Evolutionary conservation across 2,329 filamentous ascomycete genomes (phyloP).

Genomic region (Fusarium sp.): DNA sequence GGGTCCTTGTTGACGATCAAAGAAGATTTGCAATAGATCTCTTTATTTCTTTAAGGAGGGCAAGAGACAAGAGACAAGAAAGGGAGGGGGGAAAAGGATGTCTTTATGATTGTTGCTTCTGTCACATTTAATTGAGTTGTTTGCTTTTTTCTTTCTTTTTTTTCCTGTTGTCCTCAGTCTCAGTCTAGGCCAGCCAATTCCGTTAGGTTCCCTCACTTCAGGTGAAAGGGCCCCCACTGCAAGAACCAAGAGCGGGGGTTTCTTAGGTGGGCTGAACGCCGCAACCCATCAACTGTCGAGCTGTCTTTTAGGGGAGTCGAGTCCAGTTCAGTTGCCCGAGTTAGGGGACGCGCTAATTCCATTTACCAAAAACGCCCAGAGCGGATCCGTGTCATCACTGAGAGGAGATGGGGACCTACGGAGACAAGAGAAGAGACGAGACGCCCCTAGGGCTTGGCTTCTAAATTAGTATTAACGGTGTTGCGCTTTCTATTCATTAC

Average conservation of each 20-base stretch:
- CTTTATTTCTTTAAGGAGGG: neutral
- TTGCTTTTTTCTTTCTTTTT: constrained; percentile 16
- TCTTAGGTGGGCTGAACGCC: neutral
- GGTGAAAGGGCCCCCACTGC: neutral
- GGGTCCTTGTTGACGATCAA: constrained; percentile 38
- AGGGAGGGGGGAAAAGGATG: neutral
- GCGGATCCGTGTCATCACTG: constrained; percentile 33
- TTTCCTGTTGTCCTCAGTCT: neutral
- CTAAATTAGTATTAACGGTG: constrained; percentile 29
- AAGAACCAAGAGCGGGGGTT: neutral
- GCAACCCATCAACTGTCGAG: neutral
- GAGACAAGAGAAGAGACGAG: neutral
- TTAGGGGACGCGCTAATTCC: neutral
- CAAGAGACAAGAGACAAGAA: neutral
- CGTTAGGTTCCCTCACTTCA: neutral
- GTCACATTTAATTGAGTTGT: neutral
- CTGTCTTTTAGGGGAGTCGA: neutral
- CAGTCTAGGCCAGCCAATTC: neutral
- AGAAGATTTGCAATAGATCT: constrained; percentile 20
- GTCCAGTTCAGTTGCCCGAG: neutral
- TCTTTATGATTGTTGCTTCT: constrained; percentile 23
- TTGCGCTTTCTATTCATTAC: neutral
- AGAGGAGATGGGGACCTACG: neutral
- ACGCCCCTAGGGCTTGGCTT: neutral
- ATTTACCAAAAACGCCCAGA: constrained; percentile 24